These are phyloP conservation scores for Medicago lupulina DNA, from an alignment of 306 rosid genomes.

Conservation along the genomic window DNA sequence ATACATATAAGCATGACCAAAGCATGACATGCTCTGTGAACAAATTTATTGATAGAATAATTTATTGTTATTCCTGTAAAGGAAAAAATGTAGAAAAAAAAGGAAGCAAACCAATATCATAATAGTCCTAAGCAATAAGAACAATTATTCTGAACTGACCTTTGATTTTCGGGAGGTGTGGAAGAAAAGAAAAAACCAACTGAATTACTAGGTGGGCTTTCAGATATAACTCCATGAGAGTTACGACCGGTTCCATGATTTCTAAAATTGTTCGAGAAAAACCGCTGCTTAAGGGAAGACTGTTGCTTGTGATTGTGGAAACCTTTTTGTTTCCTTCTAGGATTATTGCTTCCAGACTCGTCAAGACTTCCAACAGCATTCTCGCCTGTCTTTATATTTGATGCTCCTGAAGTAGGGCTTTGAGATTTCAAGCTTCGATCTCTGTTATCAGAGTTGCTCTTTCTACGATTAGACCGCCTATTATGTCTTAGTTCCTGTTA, in stretches of 20 bases:
- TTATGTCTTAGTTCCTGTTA: slow-evolving; percentile 78
- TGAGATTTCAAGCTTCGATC: slow-evolving; percentile 64
- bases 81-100: not conserved
- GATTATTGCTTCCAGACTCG: slow-evolving; percentile 64
- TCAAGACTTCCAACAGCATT: slow-evolving; percentile 52
- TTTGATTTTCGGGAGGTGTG: slow-evolving; percentile 87
- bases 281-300: slow-evolving; percentile 73
- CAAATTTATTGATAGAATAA: slow-evolving; percentile 28
- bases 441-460: slow-evolving; percentile 63
- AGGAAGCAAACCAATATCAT: slow-evolving; percentile 24
- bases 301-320: slow-evolving; percentile 59
- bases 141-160: slow-evolving; percentile 69
- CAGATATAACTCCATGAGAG: slow-evolving; percentile 77
- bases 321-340: slow-evolving; percentile 73
- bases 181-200: slow-evolving; percentile 97
- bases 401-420: slow-evolving; percentile 57
- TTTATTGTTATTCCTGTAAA: slow-evolving; percentile 15
- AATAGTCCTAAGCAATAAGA: slow-evolving; percentile 38
- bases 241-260: slow-evolving; percentile 75
- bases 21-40: slow-evolving; percentile 23
- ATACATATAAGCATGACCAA: too few species aligned
- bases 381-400: slow-evolving; percentile 66
- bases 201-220: slow-evolving; percentile 93
- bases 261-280: slow-evolving; percentile 84
- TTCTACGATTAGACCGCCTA: slow-evolving; percentile 70